Base-by-base conservation (phyloP, 768 basidiomycete genomes). In the Boletellus ananiceps region DNA sequence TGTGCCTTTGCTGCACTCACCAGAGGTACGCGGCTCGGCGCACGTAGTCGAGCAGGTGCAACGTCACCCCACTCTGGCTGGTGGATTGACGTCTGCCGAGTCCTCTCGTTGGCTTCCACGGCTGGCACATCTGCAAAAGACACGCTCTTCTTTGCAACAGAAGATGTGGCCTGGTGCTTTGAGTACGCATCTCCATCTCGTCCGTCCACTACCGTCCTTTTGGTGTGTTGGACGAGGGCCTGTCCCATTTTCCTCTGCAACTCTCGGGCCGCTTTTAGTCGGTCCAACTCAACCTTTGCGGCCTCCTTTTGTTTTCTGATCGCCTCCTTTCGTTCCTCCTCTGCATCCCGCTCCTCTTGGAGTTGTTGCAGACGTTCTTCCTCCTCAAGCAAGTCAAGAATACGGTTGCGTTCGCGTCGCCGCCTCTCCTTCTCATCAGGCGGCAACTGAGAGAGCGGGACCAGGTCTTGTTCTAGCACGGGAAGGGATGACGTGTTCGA, bases 241-340 rank as follows among this genome's bases (percentile, higher is more conserved):
- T 75, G 81, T 2, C 86, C 88, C 85, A 91, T 87, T 69, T 81
- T 86, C 72, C 81, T 85, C 64, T 88, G 86, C 62, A 88, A 68
- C 50, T 83, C 73, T 35, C 65, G 69, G 16, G 69, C 61, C 16
- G 65, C 61, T 49, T 68, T 73, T 23, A 74, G 45, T 36, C 52
- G 66, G 34, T 74, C 69, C 48, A 74, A 59, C 48, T 77, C 73
- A 60, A 64, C 42, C 53, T 67, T 69, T 14, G 74, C 74, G 5
- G 74, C 78, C 52, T 78, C 72, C 57, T 72, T 79, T 21, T 76
- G 73, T 58, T 74, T 77, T 55, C 71, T 77, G 16, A 79, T 59
- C n/a, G 73, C 68, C 35, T 80, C 78, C 56, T 72, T 70, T 40
- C 68, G 68, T 39, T 65, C 66, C 46, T 80, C 72, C 34, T 68